Percentiles rank a stretch among this genome's conserved stretches.
Evolutionary conservation across 2,329 filamentous ascomycete genomes (phyloP).

Genomic region (Claviceps pazoutovae): DNA sequence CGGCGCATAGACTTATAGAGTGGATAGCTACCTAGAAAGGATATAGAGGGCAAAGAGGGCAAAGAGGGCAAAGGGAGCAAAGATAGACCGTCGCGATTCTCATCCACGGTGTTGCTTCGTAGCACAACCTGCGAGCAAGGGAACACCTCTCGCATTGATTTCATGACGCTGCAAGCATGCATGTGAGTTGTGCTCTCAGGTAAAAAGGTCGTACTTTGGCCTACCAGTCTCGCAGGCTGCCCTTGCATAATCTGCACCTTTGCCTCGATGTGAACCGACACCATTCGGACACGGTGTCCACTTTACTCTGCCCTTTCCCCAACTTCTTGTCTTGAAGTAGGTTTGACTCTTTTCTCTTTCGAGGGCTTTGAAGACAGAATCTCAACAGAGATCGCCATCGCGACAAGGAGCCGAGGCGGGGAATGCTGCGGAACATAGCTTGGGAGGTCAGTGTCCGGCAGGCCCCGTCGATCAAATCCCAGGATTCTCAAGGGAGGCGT

Average conservation of each 20-base stretch:
- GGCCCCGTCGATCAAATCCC: no score
- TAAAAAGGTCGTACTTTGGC: neutral
- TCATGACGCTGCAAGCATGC: neutral
- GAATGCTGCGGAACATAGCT: no score
- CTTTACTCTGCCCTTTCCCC: neutral
- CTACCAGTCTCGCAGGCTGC: neutral
- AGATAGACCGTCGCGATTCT: no score
- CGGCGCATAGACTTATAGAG: neutral
- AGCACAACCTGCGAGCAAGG: neutral
- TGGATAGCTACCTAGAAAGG: neutral
- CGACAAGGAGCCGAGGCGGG: no score
- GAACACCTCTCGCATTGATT: neutral
- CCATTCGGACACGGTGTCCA: neutral
- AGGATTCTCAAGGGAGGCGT: no score
- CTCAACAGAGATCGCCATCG: no score
- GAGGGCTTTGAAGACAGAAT: no score
- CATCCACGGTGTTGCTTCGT: neutral
- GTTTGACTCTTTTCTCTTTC: no score
- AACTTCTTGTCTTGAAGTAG: neutral
- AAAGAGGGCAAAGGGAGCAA: no score
- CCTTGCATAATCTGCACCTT: slow-evolving; percentile 3
- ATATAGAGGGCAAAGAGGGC: no score
- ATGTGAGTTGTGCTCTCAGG: neutral
- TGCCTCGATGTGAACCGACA: slow-evolving; percentile 1
- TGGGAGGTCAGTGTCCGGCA: no score